Percentiles rank a stretch among this genome's conserved stretches.
phyloP scores from a whole-genome alignment of 805 yeast species.

The Danielozyma ontarioensis region DNA sequence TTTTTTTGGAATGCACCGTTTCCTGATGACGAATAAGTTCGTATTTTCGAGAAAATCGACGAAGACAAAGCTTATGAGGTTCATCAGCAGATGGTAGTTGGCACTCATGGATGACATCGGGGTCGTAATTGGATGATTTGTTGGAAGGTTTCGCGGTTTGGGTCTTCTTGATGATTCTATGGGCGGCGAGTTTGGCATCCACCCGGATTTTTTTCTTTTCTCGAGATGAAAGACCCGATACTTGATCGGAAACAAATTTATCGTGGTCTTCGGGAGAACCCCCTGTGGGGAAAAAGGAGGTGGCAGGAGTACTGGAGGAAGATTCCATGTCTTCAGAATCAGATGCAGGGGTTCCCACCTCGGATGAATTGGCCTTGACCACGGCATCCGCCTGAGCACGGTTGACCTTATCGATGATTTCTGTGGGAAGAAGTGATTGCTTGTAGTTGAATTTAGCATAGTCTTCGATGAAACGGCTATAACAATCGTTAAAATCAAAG shows the following conservation, averaged over 20 bases:
- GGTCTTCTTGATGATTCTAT: constrained; percentile 23
- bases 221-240: constrained; percentile 10
- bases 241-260: constrained; percentile 13
- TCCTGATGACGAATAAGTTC: constrained; percentile 94
- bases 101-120: constrained; percentile 44
- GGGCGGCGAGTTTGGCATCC: constrained; percentile 23
- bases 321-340: constrained; percentile 1
- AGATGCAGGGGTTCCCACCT: background rate
- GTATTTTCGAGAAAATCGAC: constrained; percentile 58
- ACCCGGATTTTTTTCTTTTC: constrained; percentile 14
- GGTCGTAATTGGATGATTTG: constrained; percentile 41
- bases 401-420: background rate
- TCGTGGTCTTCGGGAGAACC: constrained; percentile 16
- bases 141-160: constrained; percentile 15
- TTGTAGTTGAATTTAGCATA: constrained; percentile 23
- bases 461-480: constrained; percentile 27
- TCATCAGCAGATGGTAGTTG: constrained; percentile 42
- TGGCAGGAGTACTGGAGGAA: constrained; percentile 2
- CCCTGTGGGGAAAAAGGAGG: constrained; percentile 8
- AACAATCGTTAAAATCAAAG: constrained; percentile 38
- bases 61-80: constrained; percentile 33
- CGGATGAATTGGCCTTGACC: background rate
- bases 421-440: constrained; percentile 3
- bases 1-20: constrained; percentile 87
- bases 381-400: background rate